phyloP scores from a whole-genome alignment of 179 eudicot genomes.

The Beta corolliflora region DNA sequence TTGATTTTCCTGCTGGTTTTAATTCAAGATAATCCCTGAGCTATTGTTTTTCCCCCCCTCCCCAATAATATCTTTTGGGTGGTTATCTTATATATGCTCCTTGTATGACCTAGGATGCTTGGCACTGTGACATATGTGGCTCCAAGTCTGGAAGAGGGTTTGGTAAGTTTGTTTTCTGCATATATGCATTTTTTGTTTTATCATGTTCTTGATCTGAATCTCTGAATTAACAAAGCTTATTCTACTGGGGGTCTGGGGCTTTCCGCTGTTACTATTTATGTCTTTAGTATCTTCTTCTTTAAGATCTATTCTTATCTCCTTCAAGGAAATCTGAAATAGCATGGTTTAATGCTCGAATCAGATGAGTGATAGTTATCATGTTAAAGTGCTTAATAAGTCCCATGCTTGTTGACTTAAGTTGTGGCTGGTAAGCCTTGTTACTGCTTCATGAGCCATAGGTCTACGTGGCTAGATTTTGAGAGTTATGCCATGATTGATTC shows the following conservation, averaged over 20 bases:
- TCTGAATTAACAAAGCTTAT: neutral
- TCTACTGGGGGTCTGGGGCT: neutral
- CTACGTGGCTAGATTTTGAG: neutral
- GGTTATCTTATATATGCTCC: conserved; percentile 19
- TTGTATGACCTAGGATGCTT: conserved; percentile 67
- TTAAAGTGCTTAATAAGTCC: neutral
- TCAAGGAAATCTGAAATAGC: neutral
- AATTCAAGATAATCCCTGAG: neutral
- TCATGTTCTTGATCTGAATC: neutral
- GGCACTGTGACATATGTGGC: conserved; percentile 97
- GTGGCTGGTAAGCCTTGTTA: too few relatives aligned
- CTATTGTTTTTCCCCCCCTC: neutral
- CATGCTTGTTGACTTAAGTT: neutral
- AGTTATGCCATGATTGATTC: neutral
- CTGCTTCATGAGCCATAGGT: neutral
- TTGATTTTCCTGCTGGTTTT: neutral
- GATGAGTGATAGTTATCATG: neutral
- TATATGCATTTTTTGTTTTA: neutral
- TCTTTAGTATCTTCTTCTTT: neutral
- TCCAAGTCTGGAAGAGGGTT: conserved; percentile 95
- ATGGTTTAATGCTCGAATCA: neutral
- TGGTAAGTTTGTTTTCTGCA: conserved; percentile 50
- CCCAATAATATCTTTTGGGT: neutral
- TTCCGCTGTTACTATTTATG: neutral
- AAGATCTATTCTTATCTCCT: neutral